phyloP scores from a whole-genome alignment of 2,329 filamentous ascomycete genomes.

The Fusarium globosum region DNA sequence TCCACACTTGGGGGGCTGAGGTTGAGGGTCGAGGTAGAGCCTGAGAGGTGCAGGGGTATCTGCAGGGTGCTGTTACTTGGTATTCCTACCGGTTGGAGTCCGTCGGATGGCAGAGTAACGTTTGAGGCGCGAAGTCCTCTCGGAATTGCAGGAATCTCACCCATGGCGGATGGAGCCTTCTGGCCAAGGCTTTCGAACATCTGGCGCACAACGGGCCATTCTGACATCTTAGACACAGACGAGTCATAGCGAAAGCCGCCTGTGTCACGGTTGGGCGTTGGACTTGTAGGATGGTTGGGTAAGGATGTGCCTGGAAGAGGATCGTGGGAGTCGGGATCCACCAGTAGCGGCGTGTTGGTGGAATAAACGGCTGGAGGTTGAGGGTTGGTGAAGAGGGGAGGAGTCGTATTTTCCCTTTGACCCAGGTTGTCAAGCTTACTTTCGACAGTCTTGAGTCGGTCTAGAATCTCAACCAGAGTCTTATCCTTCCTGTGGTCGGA shows the following conservation, averaged over 20 bases:
- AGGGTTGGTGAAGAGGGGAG: slow-evolving; percentile 32
- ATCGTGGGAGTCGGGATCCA: slow-evolving; percentile 40
- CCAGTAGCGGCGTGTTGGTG: slow-evolving; percentile 35
- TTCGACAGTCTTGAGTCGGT: slow-evolving; percentile 65
- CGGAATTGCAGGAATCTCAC: slow-evolving; percentile 33
- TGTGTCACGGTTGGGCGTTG: slow-evolving; percentile 21
- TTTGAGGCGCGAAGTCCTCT: slow-evolving; percentile 40
- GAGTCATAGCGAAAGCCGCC: slow-evolving; percentile 46
- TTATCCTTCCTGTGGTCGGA: slow-evolving; percentile 65
- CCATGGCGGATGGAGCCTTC: slow-evolving; percentile 32
- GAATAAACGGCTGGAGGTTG: slow-evolving; percentile 37
- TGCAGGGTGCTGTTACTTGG: slow-evolving; percentile 32
- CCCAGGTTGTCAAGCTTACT: slow-evolving; percentile 63
- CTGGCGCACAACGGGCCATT: slow-evolving; percentile 44
- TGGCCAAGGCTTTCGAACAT: slow-evolving; percentile 43
- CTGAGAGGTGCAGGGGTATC: slow-evolving; percentile 37
- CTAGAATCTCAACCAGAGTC: slow-evolving; percentile 70
- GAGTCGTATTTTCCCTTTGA: slow-evolving; percentile 36
- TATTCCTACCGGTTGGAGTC: slow-evolving; percentile 36
- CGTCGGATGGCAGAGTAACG: slow-evolving; percentile 35
- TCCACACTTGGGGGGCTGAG: slow-evolving; percentile 49
- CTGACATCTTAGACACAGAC: slow-evolving; percentile 40
- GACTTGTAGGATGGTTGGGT: slow-evolving; percentile 31
- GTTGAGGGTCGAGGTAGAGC: slow-evolving; percentile 22
- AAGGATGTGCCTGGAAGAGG: slow-evolving; percentile 32